Evolutionary conservation across 768 basidiomycete species (phyloP).

Genomic region (Amanita inopinata): DNA sequence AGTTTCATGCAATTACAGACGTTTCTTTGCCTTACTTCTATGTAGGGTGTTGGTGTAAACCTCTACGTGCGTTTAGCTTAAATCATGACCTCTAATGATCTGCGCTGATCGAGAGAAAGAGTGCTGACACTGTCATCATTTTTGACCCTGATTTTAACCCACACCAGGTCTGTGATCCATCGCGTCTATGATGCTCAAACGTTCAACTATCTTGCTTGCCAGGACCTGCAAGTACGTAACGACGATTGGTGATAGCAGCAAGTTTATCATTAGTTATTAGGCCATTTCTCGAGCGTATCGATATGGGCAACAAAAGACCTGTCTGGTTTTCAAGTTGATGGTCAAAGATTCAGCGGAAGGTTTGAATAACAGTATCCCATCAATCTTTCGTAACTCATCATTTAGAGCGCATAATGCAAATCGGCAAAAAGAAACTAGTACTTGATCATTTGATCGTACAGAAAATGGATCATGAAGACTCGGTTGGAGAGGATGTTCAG

Average conservation of each 20-base stretch:
- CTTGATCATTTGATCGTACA: constrained; percentile 94
- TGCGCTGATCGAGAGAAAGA: constrained; percentile 35
- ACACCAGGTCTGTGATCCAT: constrained; percentile 54
- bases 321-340: constrained; percentile 94
- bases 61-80: constrained; percentile 33
- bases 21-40: constrained; percentile 1
- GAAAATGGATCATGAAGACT: constrained; percentile 83
- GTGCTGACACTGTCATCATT: constrained; percentile 88
- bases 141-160: constrained; percentile 98
- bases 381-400: not conserved
- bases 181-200: not conserved
- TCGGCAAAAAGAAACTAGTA: constrained; percentile 92
- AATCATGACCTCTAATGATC: not conserved
- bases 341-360: constrained; percentile 91
- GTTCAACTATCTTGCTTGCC: constrained; percentile 1
- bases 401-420: constrained; percentile 82
- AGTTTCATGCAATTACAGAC: constrained; percentile 11
- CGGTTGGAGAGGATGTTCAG: constrained; percentile 66
- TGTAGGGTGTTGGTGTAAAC: constrained; percentile 82
- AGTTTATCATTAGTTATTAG: constrained; percentile 27
- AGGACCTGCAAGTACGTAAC: constrained; percentile 79
- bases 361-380: constrained; percentile 15
- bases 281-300: constrained; percentile 93
- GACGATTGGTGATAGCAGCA: not conserved
- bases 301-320: constrained; percentile 91